Percentiles rank a stretch among this genome's conserved stretches.
Conservation (phyloP, 441 rosid species). For the Omphalea diandra region DNA sequence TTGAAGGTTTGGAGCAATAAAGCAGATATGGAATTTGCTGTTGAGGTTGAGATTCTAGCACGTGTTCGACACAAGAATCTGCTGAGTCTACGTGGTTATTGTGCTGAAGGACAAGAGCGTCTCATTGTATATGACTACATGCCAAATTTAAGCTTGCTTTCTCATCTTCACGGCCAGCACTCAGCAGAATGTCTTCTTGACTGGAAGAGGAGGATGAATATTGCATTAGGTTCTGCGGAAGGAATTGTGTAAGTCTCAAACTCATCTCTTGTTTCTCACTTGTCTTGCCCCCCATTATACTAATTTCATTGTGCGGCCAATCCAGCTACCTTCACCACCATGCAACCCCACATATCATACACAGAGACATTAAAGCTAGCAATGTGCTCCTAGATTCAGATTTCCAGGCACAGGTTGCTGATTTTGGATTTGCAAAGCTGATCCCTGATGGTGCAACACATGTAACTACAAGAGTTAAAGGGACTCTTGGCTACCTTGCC, state of each 20-base stretch:
- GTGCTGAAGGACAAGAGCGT: slow-evolving; percentile 98
- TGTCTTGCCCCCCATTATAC: slow-evolving; percentile 5
- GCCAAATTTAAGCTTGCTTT: slow-evolving; percentile 85
- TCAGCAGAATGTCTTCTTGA: slow-evolving; percentile 83
- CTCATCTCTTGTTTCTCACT: slow-evolving; percentile 12
- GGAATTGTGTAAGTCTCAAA: slow-evolving; percentile 69
- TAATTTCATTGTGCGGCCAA: slow-evolving; percentile 24
- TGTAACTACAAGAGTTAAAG: slow-evolving; percentile 78
- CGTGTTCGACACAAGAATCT: slow-evolving; percentile 90
- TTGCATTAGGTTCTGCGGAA: slow-evolving; percentile 87
- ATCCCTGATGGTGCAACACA: slow-evolving; percentile 83
- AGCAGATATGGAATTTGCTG: slow-evolving; percentile 85
- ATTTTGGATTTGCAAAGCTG: slow-evolving; percentile 76
- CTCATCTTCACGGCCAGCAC: slow-evolving; percentile 95
- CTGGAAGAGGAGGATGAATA: slow-evolving; percentile 73
- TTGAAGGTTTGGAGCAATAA: slow-evolving; percentile 94
- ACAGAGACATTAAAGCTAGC: slow-evolving; percentile 79
- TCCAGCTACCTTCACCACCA: slow-evolving; percentile 92
- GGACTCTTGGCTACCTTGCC: slow-evolving; percentile 79
- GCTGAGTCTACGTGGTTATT: slow-evolving; percentile 84
- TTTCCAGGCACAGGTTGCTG: slow-evolving; percentile 76
- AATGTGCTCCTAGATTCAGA: slow-evolving; percentile 68
- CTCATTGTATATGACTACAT: slow-evolving; percentile 88
- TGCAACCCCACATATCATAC: slow-evolving; percentile 83
- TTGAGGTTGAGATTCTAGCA: slow-evolving; percentile 90